Percentiles rank a stretch among this genome's conserved stretches.
phyloP scores from a whole-genome alignment of 495 filamentous ascomycete species.

The Penicillium paradoxum region DNA sequence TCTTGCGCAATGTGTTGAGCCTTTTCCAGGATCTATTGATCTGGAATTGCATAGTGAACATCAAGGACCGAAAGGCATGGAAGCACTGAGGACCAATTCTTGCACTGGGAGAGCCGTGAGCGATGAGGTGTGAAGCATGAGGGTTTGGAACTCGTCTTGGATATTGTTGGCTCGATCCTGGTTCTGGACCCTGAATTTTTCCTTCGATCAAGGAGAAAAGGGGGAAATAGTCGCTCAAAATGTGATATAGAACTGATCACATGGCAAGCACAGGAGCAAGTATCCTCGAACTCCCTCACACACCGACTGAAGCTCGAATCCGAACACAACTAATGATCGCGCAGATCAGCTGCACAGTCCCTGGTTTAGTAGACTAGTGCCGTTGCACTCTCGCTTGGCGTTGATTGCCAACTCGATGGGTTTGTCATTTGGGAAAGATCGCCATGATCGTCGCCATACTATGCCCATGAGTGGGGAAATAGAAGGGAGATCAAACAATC shows the following conservation, averaged over 20 bases:
- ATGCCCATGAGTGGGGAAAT: neutral
- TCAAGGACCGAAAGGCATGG: too few relatives aligned
- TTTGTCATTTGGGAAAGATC: neutral
- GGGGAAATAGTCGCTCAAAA: neutral
- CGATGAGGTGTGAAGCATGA: too few relatives aligned
- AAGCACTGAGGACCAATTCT: too few relatives aligned
- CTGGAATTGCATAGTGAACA: too few relatives aligned
- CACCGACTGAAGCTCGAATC: neutral
- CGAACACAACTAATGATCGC: neutral
- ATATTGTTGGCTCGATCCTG: too few relatives aligned
- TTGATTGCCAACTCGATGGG: neutral
- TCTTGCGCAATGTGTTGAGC: too few relatives aligned
- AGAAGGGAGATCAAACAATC: neutral
- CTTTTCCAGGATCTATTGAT: too few relatives aligned
- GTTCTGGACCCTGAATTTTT: too few relatives aligned
- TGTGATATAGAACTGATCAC: neutral
- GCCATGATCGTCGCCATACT: neutral
- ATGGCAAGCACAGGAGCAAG: neutral
- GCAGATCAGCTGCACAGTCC: slow-evolving; percentile 1
- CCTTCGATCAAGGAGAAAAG: too few relatives aligned
- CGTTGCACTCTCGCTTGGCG: neutral
- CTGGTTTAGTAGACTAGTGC: neutral
- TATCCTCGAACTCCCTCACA: neutral
- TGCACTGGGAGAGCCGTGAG: too few relatives aligned
- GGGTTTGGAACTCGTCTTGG: too few relatives aligned